Evolutionary conservation across 2,329 filamentous ascomycete genomes (phyloP).

Genomic region (Fusarium hostae): DNA sequence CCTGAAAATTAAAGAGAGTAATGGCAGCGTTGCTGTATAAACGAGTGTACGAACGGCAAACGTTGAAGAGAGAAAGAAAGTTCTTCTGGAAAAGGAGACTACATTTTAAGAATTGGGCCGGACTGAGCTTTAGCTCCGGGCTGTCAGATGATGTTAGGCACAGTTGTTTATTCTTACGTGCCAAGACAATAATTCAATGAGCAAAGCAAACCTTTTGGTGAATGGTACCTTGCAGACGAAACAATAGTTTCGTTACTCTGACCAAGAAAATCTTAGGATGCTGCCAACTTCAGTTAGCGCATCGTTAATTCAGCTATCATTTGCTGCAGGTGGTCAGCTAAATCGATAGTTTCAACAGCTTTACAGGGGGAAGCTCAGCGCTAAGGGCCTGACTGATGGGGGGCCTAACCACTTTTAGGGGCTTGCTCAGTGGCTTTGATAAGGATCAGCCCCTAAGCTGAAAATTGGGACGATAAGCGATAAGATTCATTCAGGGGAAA

Average conservation of each 20-base stretch:
- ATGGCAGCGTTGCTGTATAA: background rate
- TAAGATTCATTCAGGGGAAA: background rate
- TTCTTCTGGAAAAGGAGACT: background rate
- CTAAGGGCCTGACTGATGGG: rapidly evolving
- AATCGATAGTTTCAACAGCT: background rate
- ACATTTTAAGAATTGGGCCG: background rate
- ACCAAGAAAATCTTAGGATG: background rate
- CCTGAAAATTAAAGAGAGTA: slow-evolving; percentile 18
- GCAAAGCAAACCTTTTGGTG: background rate
- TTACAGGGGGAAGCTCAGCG: background rate
- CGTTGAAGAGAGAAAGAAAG: background rate
- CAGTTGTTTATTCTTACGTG: background rate
- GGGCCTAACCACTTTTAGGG: background rate
- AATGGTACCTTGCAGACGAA: background rate
- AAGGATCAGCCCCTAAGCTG: background rate
- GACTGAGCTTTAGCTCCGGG: background rate
- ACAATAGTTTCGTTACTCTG: background rate
- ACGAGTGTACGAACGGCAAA: background rate
- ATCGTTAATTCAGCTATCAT: rapidly evolving
- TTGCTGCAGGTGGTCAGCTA: background rate
- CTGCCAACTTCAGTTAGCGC: background rate
- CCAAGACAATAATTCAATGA: background rate
- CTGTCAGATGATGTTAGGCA: background rate
- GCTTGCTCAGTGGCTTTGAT: background rate
- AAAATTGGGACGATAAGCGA: background rate